Evolutionary conservation across 805 yeast species (phyloP).

Genomic region (Candida ovalis): DNA sequence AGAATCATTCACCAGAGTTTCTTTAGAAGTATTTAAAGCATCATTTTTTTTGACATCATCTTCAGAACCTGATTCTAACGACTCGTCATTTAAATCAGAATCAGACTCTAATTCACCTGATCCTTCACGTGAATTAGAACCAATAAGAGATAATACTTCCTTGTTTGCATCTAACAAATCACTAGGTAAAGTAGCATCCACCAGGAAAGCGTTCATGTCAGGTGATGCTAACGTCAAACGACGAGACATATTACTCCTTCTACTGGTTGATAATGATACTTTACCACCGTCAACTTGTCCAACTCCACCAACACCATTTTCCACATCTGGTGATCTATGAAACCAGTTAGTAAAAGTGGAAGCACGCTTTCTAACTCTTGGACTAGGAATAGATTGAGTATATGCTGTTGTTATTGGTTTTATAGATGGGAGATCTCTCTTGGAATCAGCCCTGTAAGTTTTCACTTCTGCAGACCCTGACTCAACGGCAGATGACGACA

Average conservation of each 20-base stretch:
- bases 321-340: conserved; percentile 8
- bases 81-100: neutral
- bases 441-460: neutral
- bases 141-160: conserved; percentile 15
- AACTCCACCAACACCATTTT: neutral
- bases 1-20: conserved; percentile 1
- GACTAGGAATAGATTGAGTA: neutral
- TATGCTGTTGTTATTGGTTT: neutral
- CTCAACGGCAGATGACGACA: neutral
- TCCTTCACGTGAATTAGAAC: conserved; percentile 10
- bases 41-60: neutral
- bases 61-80: no score
- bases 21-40: neutral
- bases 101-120: neutral
- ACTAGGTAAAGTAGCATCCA: conserved; percentile 13
- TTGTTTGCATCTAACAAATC: conserved; percentile 9
- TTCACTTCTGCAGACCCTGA: neutral
- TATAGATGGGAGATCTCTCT: neutral
- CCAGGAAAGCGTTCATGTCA: conserved; percentile 8
- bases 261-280: neutral
- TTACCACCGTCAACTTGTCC: neutral
- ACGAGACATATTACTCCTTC: conserved; percentile 9
- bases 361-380: neutral
- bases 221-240: neutral
- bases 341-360: conserved; percentile 13